Evolutionary conservation across 495 filamentous ascomycete genomes (phyloP).

Genomic region (Lasiosphaeria hispida): DNA sequence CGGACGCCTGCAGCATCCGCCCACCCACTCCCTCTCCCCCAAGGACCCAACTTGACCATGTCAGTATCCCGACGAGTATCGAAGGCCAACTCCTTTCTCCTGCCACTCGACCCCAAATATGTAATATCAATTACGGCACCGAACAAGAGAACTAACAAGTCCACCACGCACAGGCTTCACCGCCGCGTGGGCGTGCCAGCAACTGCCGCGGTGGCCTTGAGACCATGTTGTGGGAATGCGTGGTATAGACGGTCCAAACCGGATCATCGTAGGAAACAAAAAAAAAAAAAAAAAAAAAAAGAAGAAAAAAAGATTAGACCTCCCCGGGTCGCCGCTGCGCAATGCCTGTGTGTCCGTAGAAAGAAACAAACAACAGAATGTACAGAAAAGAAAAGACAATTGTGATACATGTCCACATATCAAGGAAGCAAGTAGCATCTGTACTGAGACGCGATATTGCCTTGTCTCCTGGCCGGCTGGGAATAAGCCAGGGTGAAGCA

Average conservation of each 20-base stretch:
- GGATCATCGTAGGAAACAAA: background rate
- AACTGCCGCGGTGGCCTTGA: too few species aligned
- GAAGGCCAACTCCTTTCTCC: background rate
- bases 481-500: too few species aligned
- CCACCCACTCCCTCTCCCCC: too few species aligned
- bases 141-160: background rate
- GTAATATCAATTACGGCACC: conserved; percentile 13
- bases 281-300: background rate
- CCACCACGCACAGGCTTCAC: background rate
- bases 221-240: too few species aligned
- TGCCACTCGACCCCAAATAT: background rate
- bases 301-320: conserved; percentile 9
- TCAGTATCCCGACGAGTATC: too few species aligned
- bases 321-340: conserved; percentile 4
- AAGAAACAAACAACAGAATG: background rate
- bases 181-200: too few species aligned
- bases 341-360: conserved; percentile 12
- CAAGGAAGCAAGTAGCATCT: background rate
- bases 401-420: background rate
- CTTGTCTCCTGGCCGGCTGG: too few species aligned
- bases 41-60: too few species aligned
- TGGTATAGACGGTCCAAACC: too few species aligned
- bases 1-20: too few species aligned
- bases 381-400: conserved; percentile 9
- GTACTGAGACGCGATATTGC: too few species aligned